Percentiles rank a stretch among this genome's conserved stretches.
phyloP scores from a whole-genome alignment of 1,139 yeast genomes.

The Yamadazyma membranifaciens region DNA sequence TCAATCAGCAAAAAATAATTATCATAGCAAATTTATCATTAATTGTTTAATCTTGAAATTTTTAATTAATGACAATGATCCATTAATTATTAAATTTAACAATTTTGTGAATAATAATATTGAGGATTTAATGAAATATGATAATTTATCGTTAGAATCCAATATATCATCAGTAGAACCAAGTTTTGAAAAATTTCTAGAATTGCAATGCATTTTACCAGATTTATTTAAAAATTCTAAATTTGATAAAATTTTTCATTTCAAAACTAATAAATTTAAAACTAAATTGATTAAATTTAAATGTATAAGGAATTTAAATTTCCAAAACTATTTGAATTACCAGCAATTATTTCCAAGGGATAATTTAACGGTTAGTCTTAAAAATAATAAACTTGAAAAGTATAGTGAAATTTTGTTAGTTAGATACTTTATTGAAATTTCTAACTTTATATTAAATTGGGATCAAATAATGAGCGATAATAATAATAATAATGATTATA shows the following conservation, averaged over 20 bases:
- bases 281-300: neutral
- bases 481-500: neutral
- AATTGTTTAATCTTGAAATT: constrained; percentile 6
- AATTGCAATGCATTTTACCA: constrained; percentile 1
- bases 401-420: constrained; percentile 2
- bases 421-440: constrained; percentile 4
- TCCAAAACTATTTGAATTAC: too few relatives aligned
- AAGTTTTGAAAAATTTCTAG: constrained; percentile 2
- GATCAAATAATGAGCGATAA: neutral
- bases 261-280: neutral
- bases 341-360: too few relatives aligned
- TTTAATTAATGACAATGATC: constrained; percentile 3
- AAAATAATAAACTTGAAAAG: constrained; percentile 1
- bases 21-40: constrained; percentile 6
- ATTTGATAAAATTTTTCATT: neutral
- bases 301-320: neutral
- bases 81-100: constrained; percentile 3
- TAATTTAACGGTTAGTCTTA: too few relatives aligned
- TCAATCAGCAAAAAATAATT: constrained; percentile 7
- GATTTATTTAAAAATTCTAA: neutral
- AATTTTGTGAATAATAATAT: constrained; percentile 4
- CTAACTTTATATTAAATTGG: neutral
- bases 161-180: neutral
- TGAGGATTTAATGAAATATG: neutral
- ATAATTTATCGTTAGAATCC: neutral